phyloP scores from a whole-genome alignment of 805 yeast genomes.

The Candida schatavii region DNA sequence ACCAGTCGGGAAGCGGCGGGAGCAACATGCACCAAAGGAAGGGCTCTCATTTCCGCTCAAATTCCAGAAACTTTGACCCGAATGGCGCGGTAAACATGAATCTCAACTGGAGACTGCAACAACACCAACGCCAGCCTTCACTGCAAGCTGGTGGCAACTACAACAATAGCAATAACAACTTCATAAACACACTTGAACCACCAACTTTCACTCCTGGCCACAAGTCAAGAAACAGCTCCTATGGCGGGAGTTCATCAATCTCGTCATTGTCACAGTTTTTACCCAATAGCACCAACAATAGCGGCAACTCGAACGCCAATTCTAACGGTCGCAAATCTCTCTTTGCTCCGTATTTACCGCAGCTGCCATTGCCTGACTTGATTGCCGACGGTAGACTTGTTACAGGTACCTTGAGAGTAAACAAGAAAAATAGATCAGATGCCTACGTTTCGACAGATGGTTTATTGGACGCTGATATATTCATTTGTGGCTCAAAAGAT shows the following conservation, averaged over 20 bases:
- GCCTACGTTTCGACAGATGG: slow-evolving; percentile 99
- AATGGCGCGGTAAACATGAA: slow-evolving; percentile 39
- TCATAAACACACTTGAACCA: slow-evolving; percentile 32
- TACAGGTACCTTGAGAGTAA: slow-evolving; percentile 88
- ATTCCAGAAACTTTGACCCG: slow-evolving; percentile 38
- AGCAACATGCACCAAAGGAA: slow-evolving; percentile 35
- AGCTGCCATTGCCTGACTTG: slow-evolving; percentile 83
- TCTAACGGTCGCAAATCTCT: slow-evolving; percentile 66
- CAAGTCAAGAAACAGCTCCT: slow-evolving; percentile 65
- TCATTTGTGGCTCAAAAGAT: slow-evolving; percentile 97
- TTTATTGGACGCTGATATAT: slow-evolving; percentile 91
- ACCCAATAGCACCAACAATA: slow-evolving; percentile 21
- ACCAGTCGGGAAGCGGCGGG: slow-evolving; percentile 13
- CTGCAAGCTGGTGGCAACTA: slow-evolving; percentile 3
- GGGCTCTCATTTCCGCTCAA: slow-evolving; percentile 37
- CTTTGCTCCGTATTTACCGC: slow-evolving; percentile 95
- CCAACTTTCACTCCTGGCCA: slow-evolving; percentile 74
- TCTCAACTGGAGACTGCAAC: slow-evolving; percentile 56
- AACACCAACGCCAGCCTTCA: slow-evolving; percentile 39
- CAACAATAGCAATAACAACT: slow-evolving; percentile 11
- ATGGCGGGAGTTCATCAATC: slow-evolving; percentile 56
- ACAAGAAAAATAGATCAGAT: slow-evolving; percentile 93
- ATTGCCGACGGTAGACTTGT: slow-evolving; percentile 89
- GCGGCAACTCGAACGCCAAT: slow-evolving; percentile 24
- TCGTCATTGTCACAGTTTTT: slow-evolving; percentile 43